These are phyloP conservation scores for Batkoa obscura DNA, from an alignment of 371 early-diverging fungal species.

Conservation along the genomic window DNA sequence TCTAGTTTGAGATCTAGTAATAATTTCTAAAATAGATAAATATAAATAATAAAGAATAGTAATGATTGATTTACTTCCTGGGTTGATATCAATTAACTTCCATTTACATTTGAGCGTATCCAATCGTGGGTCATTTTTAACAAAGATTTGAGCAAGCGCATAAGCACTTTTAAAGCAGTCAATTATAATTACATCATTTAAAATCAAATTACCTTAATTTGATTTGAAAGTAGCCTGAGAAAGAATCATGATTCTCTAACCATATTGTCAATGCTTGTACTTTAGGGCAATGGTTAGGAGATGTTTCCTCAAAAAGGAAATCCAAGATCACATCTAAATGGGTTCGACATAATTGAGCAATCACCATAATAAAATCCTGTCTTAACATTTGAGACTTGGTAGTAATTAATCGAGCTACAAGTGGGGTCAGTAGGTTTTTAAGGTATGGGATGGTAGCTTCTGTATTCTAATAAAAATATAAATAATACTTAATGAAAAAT, in stretches of 20 bases:
- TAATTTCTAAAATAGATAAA: conserved; percentile 12
- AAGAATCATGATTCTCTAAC: conserved; percentile 54
- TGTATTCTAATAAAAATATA: neutral
- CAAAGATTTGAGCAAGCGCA: conserved; percentile 53
- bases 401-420: neutral
- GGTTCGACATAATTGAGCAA: conserved; percentile 57
- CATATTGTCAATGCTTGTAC: conserved; percentile 46
- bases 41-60: neutral
- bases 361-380: conserved; percentile 66
- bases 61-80: conserved; percentile 23
- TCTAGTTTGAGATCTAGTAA: conserved; percentile 16
- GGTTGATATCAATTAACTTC: conserved; percentile 44
- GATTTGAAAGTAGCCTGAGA: conserved; percentile 50
- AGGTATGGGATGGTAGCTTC: neutral
- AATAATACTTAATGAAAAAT: neutral
- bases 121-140: conserved; percentile 44
- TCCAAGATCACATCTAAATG: conserved; percentile 48
- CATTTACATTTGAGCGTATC: conserved; percentile 49
- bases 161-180: conserved; percentile 27
- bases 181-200: neutral
- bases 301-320: conserved; percentile 30
- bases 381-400: neutral
- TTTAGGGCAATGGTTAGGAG: conserved; percentile 36
- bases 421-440: neutral
- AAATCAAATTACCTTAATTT: conserved; percentile 40